phyloP scores from a whole-genome alignment of 805 yeast genomes.

The Spathaspora hagerdaliae region DNA sequence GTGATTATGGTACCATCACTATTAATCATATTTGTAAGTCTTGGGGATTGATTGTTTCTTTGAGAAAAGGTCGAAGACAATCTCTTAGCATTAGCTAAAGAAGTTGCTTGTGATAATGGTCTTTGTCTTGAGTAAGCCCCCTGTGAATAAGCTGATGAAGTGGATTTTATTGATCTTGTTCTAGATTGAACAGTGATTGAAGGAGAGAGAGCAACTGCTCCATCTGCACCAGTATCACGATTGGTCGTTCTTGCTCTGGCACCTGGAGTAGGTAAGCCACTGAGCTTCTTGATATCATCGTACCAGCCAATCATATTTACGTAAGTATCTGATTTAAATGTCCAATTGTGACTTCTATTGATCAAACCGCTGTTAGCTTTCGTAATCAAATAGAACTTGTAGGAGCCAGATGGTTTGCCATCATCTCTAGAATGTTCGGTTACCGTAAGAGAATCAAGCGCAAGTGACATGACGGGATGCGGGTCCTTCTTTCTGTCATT shows the following conservation, averaged over 20 bases:
- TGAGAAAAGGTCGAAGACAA: conserved; percentile 37
- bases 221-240: not conserved
- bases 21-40: conserved; percentile 37
- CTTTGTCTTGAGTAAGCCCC: conserved; percentile 14
- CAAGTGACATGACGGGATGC: conserved; percentile 76
- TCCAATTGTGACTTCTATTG: conserved; percentile 86
- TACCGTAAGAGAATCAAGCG: conserved; percentile 74
- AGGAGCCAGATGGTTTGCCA: conserved; percentile 48
- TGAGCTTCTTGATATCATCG: conserved; percentile 66
- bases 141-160: conserved; percentile 3
- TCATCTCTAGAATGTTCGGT: conserved; percentile 79
- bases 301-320: conserved; percentile 83
- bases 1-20: conserved; percentile 44
- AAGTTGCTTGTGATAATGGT: conserved; percentile 20
- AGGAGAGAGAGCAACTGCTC: conserved; percentile 11
- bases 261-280: conserved; percentile 57
- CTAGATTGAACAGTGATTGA: conserved; percentile 10
- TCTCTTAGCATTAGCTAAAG: conserved; percentile 19
- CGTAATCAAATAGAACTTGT: conserved; percentile 76
- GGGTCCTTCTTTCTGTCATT: conserved; percentile 79
- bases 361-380: conserved; percentile 68
- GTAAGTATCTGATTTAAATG: conserved; percentile 85
- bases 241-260: conserved; percentile 45
- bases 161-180: conserved; percentile 1
- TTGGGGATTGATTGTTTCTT: conserved; percentile 31